Percentiles rank a stretch among this genome's conserved stretches.
Conservation (phyloP, 1,284 basidiomycete species). For the Irpex lacteus region DNA sequence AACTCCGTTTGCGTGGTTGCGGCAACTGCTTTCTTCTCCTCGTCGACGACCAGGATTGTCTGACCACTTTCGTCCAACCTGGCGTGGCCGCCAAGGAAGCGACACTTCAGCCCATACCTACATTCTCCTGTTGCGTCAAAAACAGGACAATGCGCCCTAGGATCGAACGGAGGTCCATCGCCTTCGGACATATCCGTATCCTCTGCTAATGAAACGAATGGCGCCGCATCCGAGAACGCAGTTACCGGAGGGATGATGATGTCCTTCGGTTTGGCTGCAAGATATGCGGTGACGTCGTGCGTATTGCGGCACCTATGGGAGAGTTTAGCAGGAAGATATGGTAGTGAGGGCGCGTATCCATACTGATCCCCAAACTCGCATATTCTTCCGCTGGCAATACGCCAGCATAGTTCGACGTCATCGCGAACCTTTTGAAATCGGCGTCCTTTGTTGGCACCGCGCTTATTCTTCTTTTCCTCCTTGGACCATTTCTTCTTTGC, state of each 20-base stretch:
- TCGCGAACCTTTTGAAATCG: conserved; percentile 71
- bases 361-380: conserved; percentile 69
- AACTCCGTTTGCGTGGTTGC: conserved; percentile 63
- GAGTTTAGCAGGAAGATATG: conserved; percentile 1
- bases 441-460: conserved; percentile 78
- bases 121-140: conserved; percentile 79
- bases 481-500: conserved; percentile 47
- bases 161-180: conserved; percentile 44
- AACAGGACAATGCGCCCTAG: conserved; percentile 64
- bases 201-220: conserved; percentile 44
- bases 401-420: conserved; percentile 75
- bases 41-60: conserved; percentile 47
- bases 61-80: conserved; percentile 38
- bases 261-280: conserved; percentile 75
- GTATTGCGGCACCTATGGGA: conserved; percentile 70
- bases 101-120: conserved; percentile 86
- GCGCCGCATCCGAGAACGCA: conserved; percentile 41
- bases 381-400: conserved; percentile 55
- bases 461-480: conserved; percentile 68
- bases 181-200: conserved; percentile 29
- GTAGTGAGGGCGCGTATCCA: conserved; percentile 24
- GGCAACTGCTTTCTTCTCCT: conserved; percentile 52
- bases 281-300: conserved; percentile 79
- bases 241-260: conserved; percentile 52
- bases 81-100: conserved; percentile 83